Conservation (phyloP, 2,329 filamentous ascomycete species). For the Aspergillus neotritici region DNA sequence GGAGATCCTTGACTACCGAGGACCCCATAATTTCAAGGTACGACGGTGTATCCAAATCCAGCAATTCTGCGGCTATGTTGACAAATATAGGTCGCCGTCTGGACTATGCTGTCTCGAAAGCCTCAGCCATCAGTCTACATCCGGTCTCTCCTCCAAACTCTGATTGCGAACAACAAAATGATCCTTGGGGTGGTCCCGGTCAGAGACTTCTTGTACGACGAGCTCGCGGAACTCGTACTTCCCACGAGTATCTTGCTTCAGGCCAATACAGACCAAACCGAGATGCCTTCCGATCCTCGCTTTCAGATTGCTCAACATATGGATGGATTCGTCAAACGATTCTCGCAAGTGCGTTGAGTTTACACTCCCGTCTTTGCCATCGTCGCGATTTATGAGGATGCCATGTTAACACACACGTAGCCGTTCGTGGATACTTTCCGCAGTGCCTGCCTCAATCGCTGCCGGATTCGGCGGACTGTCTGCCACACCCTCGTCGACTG, state of each 20-base stretch:
- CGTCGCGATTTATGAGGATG: too few relatives aligned
- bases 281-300: slow-evolving; percentile 66
- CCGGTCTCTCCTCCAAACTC: slow-evolving; percentile 68
- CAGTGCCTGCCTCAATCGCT: slow-evolving; percentile 82
- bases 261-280: slow-evolving; percentile 67
- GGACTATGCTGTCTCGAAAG: slow-evolving; percentile 68
- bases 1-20: slow-evolving; percentile 60
- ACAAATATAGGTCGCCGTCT: slow-evolving; percentile 59
- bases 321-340: slow-evolving; percentile 58
- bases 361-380: neutral
- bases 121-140: slow-evolving; percentile 81
- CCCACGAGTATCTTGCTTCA: slow-evolving; percentile 67
- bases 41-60: neutral
- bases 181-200: slow-evolving; percentile 64
- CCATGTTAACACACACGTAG: slow-evolving; percentile 38
- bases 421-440: slow-evolving; percentile 80
- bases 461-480: slow-evolving; percentile 80
- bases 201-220: slow-evolving; percentile 70
- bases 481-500: slow-evolving; percentile 77
- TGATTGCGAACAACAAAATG: slow-evolving; percentile 67
- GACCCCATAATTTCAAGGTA: slow-evolving; percentile 66
- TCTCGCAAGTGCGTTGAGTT: slow-evolving; percentile 39
- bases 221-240: slow-evolving; percentile 71
- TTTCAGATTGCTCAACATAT: slow-evolving; percentile 68
- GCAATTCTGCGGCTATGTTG: slow-evolving; percentile 6